Base-by-base conservation (phyloP, 441 rosid genomes). In the Eruca vesicaria region DNA sequence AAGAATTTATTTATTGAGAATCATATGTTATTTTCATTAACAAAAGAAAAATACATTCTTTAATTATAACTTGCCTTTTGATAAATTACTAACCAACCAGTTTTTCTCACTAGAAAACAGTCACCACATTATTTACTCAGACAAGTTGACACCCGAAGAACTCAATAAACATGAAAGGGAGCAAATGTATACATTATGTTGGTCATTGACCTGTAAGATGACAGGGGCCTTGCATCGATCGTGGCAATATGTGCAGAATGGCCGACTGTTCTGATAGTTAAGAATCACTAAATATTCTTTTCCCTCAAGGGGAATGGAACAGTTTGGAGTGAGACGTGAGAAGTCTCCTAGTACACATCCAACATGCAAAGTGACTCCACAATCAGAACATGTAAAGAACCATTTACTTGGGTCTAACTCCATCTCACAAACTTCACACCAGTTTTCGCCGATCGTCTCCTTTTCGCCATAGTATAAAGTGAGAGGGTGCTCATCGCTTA, bases 381-480 rank as follows among this genome's bases (percentile, higher is more conserved):
- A 81, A 16, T 14, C 55, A 53, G 8, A 14, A 8, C 80, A 62
- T 10, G 53, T 16, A 18, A 56, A 76, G 28, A 66, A 76, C 71
- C 62, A 75, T 9, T 9, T 21, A 26, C 38, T 26, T 35, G 63
- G 12, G 43, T 63, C 71, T 48, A 76, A 38, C 7, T 33, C 11
- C 14, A 1, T 33, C 64, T 80, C 75, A 18, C 75, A 76, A 7
- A 68, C 15, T 1, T 77, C 66, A 65, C 83, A 80, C 66, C 56
- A 72, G 23, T 12, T 5, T 50, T 29, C 45, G 32, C 32, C 9
- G 16, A 2, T 55, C 3, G 11, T 8, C 3, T 14, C 5, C 4
- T 14, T 0, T 63, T 28, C 61, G 0, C 8, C 7, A 53, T 16
- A 36, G 16, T 23, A 48, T 36, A 80, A 52, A 12, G 15, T 50